Evolutionary conservation across 306 rosid genomes (phyloP).

Genomic region (Senna siamea): DNA sequence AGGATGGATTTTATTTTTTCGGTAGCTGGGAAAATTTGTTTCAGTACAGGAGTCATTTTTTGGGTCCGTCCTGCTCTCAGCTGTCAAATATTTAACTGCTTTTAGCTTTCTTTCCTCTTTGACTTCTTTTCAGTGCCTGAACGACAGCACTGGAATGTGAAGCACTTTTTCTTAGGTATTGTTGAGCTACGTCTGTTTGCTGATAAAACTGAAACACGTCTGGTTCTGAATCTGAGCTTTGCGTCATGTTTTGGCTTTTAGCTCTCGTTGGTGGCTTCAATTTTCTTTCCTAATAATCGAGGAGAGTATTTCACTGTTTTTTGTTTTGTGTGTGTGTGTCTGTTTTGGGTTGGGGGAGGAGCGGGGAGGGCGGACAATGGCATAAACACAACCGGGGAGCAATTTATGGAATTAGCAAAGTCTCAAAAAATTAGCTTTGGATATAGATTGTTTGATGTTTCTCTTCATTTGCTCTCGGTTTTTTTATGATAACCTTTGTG

Average conservation of each 20-base stretch:
- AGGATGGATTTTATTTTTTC: too few species aligned
- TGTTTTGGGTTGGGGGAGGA: too few species aligned
- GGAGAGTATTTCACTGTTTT: neutral
- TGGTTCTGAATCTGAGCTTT: neutral
- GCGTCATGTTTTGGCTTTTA: neutral
- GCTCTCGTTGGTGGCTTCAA: neutral
- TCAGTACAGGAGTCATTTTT: too few species aligned
- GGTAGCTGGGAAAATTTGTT: too few species aligned
- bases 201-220: neutral
- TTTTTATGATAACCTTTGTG: neutral
- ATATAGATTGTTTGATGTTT: slow-evolving; percentile 10
- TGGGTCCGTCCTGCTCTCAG: too few species aligned
- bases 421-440: slow-evolving; percentile 2
- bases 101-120: neutral
- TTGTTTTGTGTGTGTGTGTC: too few species aligned
- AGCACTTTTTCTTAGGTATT: neutral
- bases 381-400: too few species aligned
- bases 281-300: too few species aligned
- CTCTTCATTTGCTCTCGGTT: neutral
- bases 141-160: neutral
- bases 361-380: too few species aligned
- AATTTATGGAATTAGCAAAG: neutral
- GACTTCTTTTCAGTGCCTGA: neutral
- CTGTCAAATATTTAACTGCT: too few species aligned
- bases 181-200: neutral